These are phyloP conservation scores for Apostasia ramifera DNA, from an alignment of 106 monocot genomes.

Conservation along the genomic window DNA sequence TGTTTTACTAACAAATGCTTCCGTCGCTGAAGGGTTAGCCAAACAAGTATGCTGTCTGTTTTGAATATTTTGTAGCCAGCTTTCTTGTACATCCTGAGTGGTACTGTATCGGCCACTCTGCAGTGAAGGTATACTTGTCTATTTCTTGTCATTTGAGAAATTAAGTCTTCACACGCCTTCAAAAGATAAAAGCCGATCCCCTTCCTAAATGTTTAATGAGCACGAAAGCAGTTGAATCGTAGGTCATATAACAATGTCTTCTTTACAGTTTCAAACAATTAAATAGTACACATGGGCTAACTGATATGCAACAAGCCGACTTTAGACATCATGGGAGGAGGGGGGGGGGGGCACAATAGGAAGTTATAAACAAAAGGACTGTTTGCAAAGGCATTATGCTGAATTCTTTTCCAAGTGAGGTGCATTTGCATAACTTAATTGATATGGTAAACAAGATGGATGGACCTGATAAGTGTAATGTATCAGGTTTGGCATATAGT, in stretches of 20 bases:
- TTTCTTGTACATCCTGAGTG: slow-evolving; percentile 42
- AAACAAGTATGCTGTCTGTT: slow-evolving; percentile 44
- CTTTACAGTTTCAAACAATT: not conserved
- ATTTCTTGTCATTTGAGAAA: slow-evolving; percentile 29
- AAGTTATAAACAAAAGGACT: too few species aligned
- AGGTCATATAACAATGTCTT: not conserved
- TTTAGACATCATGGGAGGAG: not conserved
- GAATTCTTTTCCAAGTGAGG: too few species aligned
- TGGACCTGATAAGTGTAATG: too few species aligned
- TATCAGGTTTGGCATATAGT: too few species aligned
- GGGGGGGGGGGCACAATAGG: too few species aligned
- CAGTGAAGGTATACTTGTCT: slow-evolving; percentile 49
- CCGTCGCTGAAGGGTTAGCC: slow-evolving; percentile 39
- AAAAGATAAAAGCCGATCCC: slow-evolving; percentile 39
- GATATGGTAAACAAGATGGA: too few species aligned
- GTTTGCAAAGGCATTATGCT: too few species aligned
- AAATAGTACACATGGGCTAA: not conserved
- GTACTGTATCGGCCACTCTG: slow-evolving; percentile 36
- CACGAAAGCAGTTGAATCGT: not conserved
- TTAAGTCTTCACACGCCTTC: slow-evolving; percentile 45
- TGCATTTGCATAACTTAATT: too few species aligned
- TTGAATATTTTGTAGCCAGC: slow-evolving; percentile 24
- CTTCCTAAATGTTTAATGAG: slow-evolving; percentile 17
- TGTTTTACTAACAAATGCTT: slow-evolving; percentile 43
- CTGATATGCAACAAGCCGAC: not conserved